Evolutionary conservation across 108 stramenopile species (phyloP).

Genomic region (Nannochloropsis granulata): DNA sequence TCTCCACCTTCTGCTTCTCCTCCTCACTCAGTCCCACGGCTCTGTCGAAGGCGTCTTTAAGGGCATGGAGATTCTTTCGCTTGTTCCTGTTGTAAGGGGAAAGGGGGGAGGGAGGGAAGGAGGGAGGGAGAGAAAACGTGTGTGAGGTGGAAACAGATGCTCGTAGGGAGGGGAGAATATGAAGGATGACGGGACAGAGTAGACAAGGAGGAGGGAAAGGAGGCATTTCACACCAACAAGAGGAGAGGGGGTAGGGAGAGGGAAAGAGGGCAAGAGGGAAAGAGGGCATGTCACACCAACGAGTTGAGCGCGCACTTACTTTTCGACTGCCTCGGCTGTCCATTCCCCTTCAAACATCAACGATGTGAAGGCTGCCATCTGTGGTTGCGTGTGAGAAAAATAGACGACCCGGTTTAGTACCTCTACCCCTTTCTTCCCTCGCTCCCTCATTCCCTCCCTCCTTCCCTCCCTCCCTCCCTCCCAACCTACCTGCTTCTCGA

Average conservation of each 20-base stretch:
- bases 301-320: background rate
- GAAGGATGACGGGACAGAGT: background rate
- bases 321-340: background rate
- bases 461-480: background rate
- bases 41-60: background rate
- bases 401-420: background rate
- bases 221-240: background rate
- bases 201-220: background rate
- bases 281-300: background rate
- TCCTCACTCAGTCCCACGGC: background rate
- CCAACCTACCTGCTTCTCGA: background rate
- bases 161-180: too few species aligned
- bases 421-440: background rate
- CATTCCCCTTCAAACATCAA: background rate
- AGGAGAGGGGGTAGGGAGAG: background rate
- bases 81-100: background rate
- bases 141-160: too few species aligned
- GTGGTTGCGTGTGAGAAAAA: background rate
- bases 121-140: too few species aligned
- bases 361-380: background rate
- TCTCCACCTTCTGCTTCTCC: background rate
- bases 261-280: background rate
- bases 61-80: background rate
- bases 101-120: background rate
- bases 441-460: too few species aligned